Conservation (phyloP, 2,329 filamentous ascomycete genomes). For the Penicillium brasilianum region DNA sequence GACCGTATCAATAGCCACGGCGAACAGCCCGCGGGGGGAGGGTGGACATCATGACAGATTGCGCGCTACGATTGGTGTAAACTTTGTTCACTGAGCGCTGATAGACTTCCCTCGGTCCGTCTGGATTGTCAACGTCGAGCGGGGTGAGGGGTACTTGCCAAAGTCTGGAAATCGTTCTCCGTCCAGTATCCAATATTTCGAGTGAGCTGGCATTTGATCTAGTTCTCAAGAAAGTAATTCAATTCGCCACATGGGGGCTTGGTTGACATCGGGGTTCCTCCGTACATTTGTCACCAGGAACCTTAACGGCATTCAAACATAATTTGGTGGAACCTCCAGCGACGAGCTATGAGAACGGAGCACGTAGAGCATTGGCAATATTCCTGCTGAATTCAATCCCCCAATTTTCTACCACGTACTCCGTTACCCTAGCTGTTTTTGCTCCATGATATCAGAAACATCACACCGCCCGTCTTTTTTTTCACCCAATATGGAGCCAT, state of each 20-base stretch:
- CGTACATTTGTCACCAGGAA: not conserved
- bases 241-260: not conserved
- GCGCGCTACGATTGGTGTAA: not conserved
- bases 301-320: not conserved
- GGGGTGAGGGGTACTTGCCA: not conserved
- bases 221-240: too few species aligned
- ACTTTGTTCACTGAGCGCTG: not conserved
- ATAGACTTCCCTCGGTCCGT: constrained; percentile 6
- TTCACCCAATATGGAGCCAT: not conserved
- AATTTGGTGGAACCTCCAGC: not conserved
- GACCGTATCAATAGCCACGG: not conserved
- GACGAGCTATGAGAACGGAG: not conserved
- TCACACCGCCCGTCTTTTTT: not conserved
- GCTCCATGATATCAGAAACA: not conserved
- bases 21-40: not conserved
- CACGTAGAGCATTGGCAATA: not conserved
- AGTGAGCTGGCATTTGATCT: too few species aligned
- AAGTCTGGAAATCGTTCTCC: not conserved
- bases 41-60: not conserved
- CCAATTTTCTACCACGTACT: not conserved
- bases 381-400: not conserved
- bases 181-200: not conserved
- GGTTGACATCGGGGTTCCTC: not conserved
- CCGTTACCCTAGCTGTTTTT: not conserved
- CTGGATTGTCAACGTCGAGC: not conserved